Conservation (phyloP, 1,284 basidiomycete genomes). For the Fomitopsis schrenkii region DNA sequence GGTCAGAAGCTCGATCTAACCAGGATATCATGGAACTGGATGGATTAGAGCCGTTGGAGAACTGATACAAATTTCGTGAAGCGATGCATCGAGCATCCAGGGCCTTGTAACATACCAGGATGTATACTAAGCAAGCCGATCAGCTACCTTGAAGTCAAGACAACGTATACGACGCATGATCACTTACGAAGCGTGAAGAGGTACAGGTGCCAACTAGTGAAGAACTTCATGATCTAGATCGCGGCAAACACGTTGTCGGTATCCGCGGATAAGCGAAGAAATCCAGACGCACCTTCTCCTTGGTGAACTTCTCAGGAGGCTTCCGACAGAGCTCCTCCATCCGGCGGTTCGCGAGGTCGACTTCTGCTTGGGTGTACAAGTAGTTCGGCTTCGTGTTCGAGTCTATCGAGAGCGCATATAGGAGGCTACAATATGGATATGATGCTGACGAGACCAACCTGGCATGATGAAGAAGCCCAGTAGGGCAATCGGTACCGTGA, state of each 20-base stretch:
- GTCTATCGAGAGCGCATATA: conserved; percentile 15
- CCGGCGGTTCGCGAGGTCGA: conserved; percentile 35
- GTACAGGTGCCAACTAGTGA: conserved; percentile 38
- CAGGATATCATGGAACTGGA: conserved; percentile 39
- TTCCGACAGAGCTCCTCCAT: conserved; percentile 35
- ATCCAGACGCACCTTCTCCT: conserved; percentile 27
- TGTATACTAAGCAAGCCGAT: conserved; percentile 21
- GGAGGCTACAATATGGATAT: no score
- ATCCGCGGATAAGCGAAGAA: background rate
- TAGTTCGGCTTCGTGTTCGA: conserved; percentile 32
- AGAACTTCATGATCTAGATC: conserved; percentile 30
- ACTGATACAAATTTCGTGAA: conserved; percentile 16
- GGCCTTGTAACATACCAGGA: conserved; percentile 19
- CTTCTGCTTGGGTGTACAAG: conserved; percentile 32
- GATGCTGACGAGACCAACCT: conserved; percentile 23
- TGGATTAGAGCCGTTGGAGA: conserved; percentile 36
- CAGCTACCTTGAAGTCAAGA: background rate
- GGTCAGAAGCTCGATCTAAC: conserved; percentile 9
- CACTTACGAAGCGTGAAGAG: conserved; percentile 34
- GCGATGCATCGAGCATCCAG: background rate
- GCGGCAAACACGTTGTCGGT: background rate
- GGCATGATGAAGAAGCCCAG: conserved; percentile 41
- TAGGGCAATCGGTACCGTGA: conserved; percentile 38
- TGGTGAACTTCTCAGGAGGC: conserved; percentile 38
- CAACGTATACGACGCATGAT: background rate